A percentile compares a stretch with the other conserved stretches of the same genome.
These are phyloP conservation scores for Lichtheimia ornata DNA, from an alignment of 371 early-diverging fungal species.

Conservation along the genomic window DNA sequence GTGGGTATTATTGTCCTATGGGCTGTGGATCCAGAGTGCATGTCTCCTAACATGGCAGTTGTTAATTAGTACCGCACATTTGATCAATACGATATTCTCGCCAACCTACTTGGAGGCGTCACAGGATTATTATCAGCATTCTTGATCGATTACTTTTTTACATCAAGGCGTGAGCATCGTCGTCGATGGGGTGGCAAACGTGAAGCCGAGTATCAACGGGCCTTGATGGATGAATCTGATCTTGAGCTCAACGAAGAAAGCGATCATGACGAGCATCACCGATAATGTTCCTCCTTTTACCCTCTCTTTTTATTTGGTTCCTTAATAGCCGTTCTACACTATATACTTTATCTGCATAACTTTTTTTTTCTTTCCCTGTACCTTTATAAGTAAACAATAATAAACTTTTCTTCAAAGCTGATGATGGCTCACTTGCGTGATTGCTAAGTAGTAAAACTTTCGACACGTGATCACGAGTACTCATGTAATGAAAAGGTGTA, in stretches of 20 bases:
- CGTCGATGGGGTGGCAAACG: slow-evolving; percentile 40
- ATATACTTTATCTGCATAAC: no score
- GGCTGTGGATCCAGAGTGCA: background rate
- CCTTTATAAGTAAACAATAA: no score
- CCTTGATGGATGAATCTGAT: slow-evolving; percentile 40
- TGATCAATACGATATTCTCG: slow-evolving; percentile 46
- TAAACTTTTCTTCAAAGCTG: no score
- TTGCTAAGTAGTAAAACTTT: no score
- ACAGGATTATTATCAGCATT: slow-evolving; percentile 34
- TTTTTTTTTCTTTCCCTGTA: no score
- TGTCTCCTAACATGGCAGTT: background rate
- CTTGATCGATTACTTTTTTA: slow-evolving; percentile 25
- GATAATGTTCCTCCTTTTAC: no score
- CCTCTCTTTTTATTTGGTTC: no score
- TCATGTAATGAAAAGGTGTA: no score
- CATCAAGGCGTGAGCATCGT: slow-evolving; percentile 27
- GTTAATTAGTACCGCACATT: slow-evolving; percentile 45
- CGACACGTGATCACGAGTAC: no score
- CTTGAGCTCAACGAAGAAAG: slow-evolving; percentile 29
- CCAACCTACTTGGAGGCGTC: slow-evolving; percentile 40
- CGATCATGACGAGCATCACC: slow-evolving; percentile 7
- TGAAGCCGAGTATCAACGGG: slow-evolving; percentile 44
- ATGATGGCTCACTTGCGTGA: no score
- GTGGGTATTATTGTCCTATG: slow-evolving; percentile 29
- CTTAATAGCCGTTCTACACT: no score